These are phyloP conservation scores for Sugiyamaella grinbergsii DNA, from an alignment of 1,139 yeast species.

Conservation along the genomic window DNA sequence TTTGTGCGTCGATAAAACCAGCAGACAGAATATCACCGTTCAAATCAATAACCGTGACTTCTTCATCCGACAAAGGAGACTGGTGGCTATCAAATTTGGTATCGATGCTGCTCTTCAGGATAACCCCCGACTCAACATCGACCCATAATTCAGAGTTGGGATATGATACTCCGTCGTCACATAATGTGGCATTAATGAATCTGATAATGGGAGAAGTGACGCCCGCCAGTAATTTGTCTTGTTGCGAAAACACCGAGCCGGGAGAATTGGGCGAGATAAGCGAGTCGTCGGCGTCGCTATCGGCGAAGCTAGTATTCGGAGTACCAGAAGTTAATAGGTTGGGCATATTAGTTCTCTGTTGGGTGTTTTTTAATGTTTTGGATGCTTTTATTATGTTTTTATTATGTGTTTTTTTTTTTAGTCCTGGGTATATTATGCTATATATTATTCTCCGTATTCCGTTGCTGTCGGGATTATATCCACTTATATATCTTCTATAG, in stretches of 20 bases:
- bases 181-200: slow-evolving; percentile 56
- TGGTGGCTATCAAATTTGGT: slow-evolving; percentile 19
- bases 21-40: slow-evolving; percentile 56
- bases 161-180: slow-evolving; percentile 53
- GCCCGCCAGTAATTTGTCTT: slow-evolving; percentile 20
- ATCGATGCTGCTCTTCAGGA: slow-evolving; percentile 37
- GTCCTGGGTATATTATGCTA: no score
- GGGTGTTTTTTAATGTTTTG: not conserved
- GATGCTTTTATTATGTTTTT: not conserved
- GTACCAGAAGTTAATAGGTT: slow-evolving; percentile 14
- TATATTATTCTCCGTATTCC: not conserved
- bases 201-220: slow-evolving; percentile 28
- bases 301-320: slow-evolving; percentile 18
- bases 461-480: not conserved
- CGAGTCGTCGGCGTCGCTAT: slow-evolving; percentile 25
- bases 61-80: slow-evolving; percentile 13
- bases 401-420: no score
- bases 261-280: slow-evolving; percentile 27
- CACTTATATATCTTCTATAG: not conserved
- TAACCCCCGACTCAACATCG: slow-evolving; percentile 50
- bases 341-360: no score
- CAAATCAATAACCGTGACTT: slow-evolving; percentile 47
- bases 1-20: slow-evolving; percentile 63
- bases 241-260: slow-evolving; percentile 26
- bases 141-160: slow-evolving; percentile 51